These are phyloP conservation scores for Peniophora sp. DNA, from an alignment of 1,284 basidiomycete species.

Conservation along the genomic window DNA sequence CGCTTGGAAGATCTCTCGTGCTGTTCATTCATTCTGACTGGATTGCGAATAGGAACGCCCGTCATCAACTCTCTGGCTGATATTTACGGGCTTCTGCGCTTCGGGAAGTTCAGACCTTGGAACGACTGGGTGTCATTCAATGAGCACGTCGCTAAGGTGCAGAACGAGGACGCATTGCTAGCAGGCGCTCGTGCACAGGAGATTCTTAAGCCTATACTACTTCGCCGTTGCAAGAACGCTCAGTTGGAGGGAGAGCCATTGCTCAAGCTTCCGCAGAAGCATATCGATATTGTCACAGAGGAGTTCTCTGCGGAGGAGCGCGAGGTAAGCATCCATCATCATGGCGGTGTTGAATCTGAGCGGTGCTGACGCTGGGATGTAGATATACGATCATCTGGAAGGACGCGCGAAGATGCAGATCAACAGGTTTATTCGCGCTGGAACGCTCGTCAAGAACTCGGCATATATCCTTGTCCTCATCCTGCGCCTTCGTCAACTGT, in stretches of 20 bases:
- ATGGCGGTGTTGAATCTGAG: background rate
- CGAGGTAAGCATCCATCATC: conserved; percentile 35
- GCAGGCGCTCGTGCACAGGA: conserved; percentile 54
- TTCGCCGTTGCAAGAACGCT: conserved; percentile 57
- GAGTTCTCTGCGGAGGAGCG: conserved; percentile 56
- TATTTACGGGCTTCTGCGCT: conserved; percentile 60
- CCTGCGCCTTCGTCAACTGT: conserved; percentile 58
- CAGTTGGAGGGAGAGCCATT: conserved; percentile 52
- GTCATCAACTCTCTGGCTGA: conserved; percentile 38
- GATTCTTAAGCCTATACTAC: conserved; percentile 49
- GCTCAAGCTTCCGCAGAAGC: conserved; percentile 48
- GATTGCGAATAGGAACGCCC: background rate
- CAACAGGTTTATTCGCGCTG: conserved; percentile 48
- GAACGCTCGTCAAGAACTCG: conserved; percentile 56
- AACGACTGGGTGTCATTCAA: conserved; percentile 63
- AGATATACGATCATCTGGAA: conserved; percentile 60
- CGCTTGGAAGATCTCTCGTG: conserved; percentile 64
- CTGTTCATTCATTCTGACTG: conserved; percentile 3
- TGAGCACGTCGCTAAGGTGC: conserved; percentile 43
- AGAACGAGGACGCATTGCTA: conserved; percentile 44
- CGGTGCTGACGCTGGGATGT: background rate
- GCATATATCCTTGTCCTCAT: conserved; percentile 33
- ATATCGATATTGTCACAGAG: conserved; percentile 48
- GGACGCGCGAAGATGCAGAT: conserved; percentile 42
- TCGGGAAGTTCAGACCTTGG: conserved; percentile 59